Percentiles rank a stretch among this genome's conserved stretches.
These are phyloP conservation scores for Rhizophagus clarus DNA, from an alignment of 192 early-diverging fungal species.

Conservation along the genomic window DNA sequence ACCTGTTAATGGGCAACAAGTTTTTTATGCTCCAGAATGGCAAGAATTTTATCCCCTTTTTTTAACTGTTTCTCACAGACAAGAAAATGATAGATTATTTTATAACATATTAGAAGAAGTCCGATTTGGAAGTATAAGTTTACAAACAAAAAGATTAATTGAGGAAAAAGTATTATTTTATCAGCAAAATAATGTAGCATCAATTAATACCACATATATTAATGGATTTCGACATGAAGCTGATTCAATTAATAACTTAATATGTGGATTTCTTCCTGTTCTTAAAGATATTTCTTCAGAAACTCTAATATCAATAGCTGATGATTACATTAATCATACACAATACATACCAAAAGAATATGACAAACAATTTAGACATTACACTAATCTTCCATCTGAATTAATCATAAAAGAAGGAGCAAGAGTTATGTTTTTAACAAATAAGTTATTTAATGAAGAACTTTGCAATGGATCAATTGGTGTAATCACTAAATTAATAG, in stretches of 20 bases:
- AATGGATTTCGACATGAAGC: too few species aligned
- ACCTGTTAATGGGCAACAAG: background rate
- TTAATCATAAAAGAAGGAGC: background rate
- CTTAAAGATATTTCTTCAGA: too few species aligned
- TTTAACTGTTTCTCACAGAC: background rate
- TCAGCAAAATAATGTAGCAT: too few species aligned
- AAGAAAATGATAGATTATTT: background rate
- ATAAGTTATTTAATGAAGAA: background rate
- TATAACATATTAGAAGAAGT: too few species aligned
- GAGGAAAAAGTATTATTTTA: too few species aligned
- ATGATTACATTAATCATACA: too few species aligned
- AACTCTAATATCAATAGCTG: too few species aligned
- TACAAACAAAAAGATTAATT: too few species aligned
- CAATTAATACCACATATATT: too few species aligned
- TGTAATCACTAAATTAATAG: background rate
- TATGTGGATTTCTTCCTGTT: too few species aligned
- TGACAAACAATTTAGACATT: background rate
- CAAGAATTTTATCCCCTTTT: background rate
- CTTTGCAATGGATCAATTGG: slow-evolving; percentile 3
- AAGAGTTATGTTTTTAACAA: background rate
- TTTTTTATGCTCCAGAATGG: background rate
- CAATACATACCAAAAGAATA: background rate
- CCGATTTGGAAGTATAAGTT: too few species aligned
- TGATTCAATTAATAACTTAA: too few species aligned
- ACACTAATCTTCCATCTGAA: background rate